These are phyloP conservation scores for Candida anglica DNA, from an alignment of 805 yeast genomes.

Conservation along the genomic window DNA sequence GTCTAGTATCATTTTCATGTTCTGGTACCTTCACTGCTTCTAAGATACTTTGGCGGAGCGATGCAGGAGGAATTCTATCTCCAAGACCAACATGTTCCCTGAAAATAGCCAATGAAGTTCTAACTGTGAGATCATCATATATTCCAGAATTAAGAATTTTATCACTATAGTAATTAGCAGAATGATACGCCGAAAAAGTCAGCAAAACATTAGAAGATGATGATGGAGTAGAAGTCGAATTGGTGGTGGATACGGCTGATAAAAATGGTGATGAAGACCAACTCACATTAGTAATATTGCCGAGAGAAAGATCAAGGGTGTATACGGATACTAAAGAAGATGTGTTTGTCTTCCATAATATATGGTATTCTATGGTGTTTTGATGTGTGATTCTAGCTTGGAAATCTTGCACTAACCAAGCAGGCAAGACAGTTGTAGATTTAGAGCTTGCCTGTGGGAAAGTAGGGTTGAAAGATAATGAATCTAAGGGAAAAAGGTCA, in stretches of 20 bases:
- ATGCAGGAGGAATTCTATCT: slow-evolving; percentile 1
- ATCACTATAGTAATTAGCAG: slow-evolving; percentile 36
- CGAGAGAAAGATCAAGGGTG: slow-evolving; percentile 9
- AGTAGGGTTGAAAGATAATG: slow-evolving; percentile 16
- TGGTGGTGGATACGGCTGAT: slow-evolving; percentile 9
- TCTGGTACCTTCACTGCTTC: slow-evolving; percentile 16
- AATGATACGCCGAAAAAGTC: slow-evolving; percentile 18
- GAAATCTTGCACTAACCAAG: slow-evolving; percentile 48
- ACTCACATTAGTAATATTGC: slow-evolving; percentile 9
- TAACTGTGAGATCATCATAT: slow-evolving; percentile 46
- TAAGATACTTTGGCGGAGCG: slow-evolving; percentile 23
- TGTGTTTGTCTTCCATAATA: slow-evolving; percentile 64
- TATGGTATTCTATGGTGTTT: slow-evolving; percentile 17
- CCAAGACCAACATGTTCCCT: slow-evolving; percentile 29
- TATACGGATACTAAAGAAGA: slow-evolving; percentile 41
- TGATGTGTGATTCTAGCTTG: slow-evolving; percentile 2
- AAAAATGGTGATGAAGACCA: slow-evolving; percentile 12
- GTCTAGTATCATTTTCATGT: slow-evolving; percentile 29
- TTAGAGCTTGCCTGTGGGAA: slow-evolving; percentile 5
- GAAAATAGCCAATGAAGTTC: slow-evolving; percentile 51
- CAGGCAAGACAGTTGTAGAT: slow-evolving; percentile 1
- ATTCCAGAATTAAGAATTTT: slow-evolving; percentile 47
- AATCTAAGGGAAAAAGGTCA: slow-evolving; percentile 9
- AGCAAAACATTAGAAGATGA: slow-evolving; percentile 7
- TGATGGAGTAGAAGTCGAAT: not conserved